Conservation (phyloP, 2,329 filamentous ascomycete genomes). For the Nemania bipapillata region DNA sequence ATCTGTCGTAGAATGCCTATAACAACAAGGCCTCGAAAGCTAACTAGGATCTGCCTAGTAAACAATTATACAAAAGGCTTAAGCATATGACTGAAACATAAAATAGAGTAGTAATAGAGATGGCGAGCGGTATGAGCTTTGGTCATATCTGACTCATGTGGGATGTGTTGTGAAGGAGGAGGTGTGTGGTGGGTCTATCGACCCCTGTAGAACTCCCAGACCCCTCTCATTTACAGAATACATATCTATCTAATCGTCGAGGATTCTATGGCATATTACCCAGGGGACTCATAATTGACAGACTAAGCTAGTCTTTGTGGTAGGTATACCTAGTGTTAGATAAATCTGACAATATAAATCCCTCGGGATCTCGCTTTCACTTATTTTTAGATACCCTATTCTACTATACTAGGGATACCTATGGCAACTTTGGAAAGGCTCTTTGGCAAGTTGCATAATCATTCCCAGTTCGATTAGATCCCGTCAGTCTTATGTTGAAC, state of each 20-base stretch:
- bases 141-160: conserved; percentile 6
- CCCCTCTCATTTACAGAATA: conserved; percentile 5
- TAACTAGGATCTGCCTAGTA: conserved; percentile 12
- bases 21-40: conserved; percentile 5
- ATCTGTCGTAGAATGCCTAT: background rate
- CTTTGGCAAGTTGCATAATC: background rate
- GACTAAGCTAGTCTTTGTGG: background rate
- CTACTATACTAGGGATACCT: background rate
- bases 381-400: background rate
- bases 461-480: background rate
- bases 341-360: background rate
- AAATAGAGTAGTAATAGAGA: conserved; percentile 15
- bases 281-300: background rate
- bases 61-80: background rate
- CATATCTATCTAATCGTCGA: no score
- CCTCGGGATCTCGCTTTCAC: background rate
- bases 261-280: background rate
- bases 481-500: background rate
- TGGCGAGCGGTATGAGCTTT: background rate
- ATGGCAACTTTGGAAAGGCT: background rate
- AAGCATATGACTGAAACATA: conserved; percentile 14
- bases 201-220: conserved; percentile 2
- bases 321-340: background rate
- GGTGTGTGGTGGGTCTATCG: conserved; percentile 1
- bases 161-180: background rate